phyloP scores from a whole-genome alignment of 345 rosid species.

The Citrus maxima region DNA sequence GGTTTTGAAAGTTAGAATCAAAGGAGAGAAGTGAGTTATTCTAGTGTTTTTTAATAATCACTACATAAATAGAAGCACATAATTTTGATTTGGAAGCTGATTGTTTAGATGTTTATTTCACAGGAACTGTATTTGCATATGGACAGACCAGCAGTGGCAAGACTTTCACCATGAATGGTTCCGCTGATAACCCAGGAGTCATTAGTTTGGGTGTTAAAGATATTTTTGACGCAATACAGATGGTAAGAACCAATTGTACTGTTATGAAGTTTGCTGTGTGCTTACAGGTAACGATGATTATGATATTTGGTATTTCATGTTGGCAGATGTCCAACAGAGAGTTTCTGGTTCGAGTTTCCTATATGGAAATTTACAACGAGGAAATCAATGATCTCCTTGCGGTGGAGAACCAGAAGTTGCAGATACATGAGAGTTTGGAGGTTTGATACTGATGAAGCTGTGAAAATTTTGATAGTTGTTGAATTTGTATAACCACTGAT shows the following conservation, averaged over 20 bases:
- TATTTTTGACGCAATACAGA: constrained; percentile 54
- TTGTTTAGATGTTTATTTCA: not conserved
- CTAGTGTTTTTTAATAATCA: too few species aligned
- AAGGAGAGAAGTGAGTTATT: not conserved
- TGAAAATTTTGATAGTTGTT: constrained; percentile 6
- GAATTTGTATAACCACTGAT: constrained; percentile 6
- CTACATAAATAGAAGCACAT: not conserved
- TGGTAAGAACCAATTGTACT: constrained; percentile 28
- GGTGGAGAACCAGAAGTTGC: constrained; percentile 78
- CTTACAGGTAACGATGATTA: not conserved
- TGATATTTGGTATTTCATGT: constrained; percentile 20
- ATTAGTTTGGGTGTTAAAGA: constrained; percentile 73
- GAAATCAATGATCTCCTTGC: constrained; percentile 87
- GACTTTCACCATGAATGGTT: constrained; percentile 95
- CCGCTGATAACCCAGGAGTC: constrained; percentile 69
- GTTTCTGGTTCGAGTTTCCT: constrained; percentile 87
- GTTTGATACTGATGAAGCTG: constrained; percentile 31
- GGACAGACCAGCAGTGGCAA: constrained; percentile 99
- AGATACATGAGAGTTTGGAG: constrained; percentile 92
- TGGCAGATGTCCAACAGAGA: constrained; percentile 72
- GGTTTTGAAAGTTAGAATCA: too few species aligned
- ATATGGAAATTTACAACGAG: constrained; percentile 94
- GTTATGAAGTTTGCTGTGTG: not conserved
- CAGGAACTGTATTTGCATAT: constrained; percentile 94
- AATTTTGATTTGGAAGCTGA: not conserved